Percentiles rank a stretch among this genome's conserved stretches.
Conservation (phyloP, 2,329 filamentous ascomycete genomes). For the Sporothrix sp. region DNA sequence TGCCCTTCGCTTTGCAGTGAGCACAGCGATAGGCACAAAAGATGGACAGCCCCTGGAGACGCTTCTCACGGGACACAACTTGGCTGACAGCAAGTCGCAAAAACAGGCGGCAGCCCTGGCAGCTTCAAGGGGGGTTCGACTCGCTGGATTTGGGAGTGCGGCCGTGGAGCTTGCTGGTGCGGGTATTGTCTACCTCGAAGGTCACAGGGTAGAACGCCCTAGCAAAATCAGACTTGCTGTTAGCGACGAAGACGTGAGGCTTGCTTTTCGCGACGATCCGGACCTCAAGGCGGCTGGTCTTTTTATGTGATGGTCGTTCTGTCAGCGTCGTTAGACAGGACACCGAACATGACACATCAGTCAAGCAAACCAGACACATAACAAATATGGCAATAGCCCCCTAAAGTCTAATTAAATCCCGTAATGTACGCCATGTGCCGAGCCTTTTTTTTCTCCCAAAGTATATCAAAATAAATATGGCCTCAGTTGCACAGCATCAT, state of each 20-base stretch:
- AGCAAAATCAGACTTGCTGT: slow-evolving; percentile 80
- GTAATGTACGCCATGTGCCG: neutral
- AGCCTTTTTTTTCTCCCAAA: too few relatives aligned
- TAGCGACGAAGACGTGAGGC: slow-evolving; percentile 80
- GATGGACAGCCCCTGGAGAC: slow-evolving; percentile 49
- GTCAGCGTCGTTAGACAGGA: neutral
- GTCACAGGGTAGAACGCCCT: slow-evolving; percentile 68
- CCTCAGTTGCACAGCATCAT: neutral
- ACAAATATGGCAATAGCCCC: too few relatives aligned
- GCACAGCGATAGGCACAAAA: slow-evolving; percentile 20
- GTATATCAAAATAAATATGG: neutral
- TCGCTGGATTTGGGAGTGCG: slow-evolving; percentile 40
- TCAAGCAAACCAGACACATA: too few relatives aligned
- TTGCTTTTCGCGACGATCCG: slow-evolving; percentile 78
- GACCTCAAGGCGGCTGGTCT: slow-evolving; percentile 76
- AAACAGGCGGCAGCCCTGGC: slow-evolving; percentile 13
- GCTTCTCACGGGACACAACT: slow-evolving; percentile 28
- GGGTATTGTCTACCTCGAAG: slow-evolving; percentile 78
- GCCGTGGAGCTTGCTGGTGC: slow-evolving; percentile 78
- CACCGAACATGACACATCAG: slow-evolving; percentile 2
- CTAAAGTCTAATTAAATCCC: too few relatives aligned
- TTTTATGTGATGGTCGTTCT: slow-evolving; percentile 21
- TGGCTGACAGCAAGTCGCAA: neutral
- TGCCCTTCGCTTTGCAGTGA: slow-evolving; percentile 52
- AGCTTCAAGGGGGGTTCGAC: slow-evolving; percentile 19